Evolutionary conservation across 2,329 filamentous ascomycete genomes (phyloP), one percentile per base, ranked within the genome.

Genomic region (Teratosphaeria zuluensis): DNA sequence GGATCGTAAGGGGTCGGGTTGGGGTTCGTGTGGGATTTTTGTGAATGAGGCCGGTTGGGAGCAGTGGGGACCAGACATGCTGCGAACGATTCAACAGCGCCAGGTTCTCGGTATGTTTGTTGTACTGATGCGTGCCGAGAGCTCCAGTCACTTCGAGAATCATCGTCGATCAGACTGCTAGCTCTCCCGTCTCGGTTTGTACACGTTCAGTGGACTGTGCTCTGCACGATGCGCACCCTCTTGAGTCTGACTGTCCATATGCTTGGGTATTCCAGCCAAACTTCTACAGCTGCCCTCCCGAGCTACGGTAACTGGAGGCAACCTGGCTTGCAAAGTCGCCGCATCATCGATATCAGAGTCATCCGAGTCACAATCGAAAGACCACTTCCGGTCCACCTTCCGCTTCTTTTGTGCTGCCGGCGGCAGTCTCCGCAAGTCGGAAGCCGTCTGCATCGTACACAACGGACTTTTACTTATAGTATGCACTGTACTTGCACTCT

Each of bases 321-420:
- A 42, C 35, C 55, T 58, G 12, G 57, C 60, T 54, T 64, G 52
- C 48, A 65, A 46, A 19, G 59, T 58, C 11, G 56, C 61, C 8
- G 58, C 62, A 59, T 63, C 60, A 53, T 64, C 61, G 30, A 63
- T 59, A 33, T 61, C 62, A 2, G 56, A 57, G 5, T 63, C 61
- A 6, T 19, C 16, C n/a, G 42, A 48, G n/a, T 48, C 42, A 9
- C 42, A 48, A 5, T 48, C 42, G 19, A 48, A 48, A 8, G 42
- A 48, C 42, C 42, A 48, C 9, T 48, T 48, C n/a, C 19, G n/a
- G 21, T 48, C 42, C 55, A 56, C 4, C 56, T 65, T 6, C 63
- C 19, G 28, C 56, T 54, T 12, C 35, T 55, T 5, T 6, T 19
- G 19, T 21, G 6, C 16, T 6, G 19, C 42, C 16, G 42, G 42